Evolutionary conservation across 2,329 filamentous ascomycete genomes (phyloP).

Genomic region (Exserohilum rostratum): DNA sequence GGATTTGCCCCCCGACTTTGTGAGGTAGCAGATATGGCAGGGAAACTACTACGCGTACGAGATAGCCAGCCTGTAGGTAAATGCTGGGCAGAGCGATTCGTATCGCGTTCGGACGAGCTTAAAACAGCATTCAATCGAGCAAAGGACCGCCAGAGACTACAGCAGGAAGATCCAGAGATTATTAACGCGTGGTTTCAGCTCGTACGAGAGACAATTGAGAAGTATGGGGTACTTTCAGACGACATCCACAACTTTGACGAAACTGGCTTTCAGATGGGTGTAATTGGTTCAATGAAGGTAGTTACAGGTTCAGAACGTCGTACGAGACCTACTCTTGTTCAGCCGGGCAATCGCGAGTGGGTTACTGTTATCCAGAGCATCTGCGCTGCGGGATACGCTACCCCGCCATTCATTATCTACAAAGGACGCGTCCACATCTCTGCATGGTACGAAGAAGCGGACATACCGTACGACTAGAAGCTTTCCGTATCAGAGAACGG

Average conservation of each 20-base stretch:
- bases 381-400: not conserved
- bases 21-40: slow-evolving; percentile 22
- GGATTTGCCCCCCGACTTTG: slow-evolving; percentile 16
- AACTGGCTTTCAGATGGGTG: slow-evolving; percentile 25
- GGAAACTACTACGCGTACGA: not conserved
- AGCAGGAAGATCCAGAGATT: slow-evolving; percentile 12
- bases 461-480: slow-evolving; percentile 14
- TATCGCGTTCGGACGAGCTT: slow-evolving; percentile 17
- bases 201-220: slow-evolving; percentile 11
- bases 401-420: not conserved
- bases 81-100: slow-evolving; percentile 16
- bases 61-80: slow-evolving; percentile 15
- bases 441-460: not conserved
- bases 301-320: slow-evolving; percentile 13
- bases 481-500: slow-evolving; percentile 15
- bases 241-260: slow-evolving; percentile 23
- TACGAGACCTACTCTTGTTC: slow-evolving; percentile 1
- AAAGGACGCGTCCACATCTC: not conserved
- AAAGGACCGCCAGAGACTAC: slow-evolving; percentile 8
- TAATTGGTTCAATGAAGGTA: slow-evolving; percentile 25
- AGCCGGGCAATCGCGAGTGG: slow-evolving; percentile 19
- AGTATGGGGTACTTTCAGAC: slow-evolving; percentile 12
- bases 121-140: slow-evolving; percentile 21
- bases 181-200: slow-evolving; percentile 21
- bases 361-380: slow-evolving; percentile 17